A percentile compares a stretch with the other conserved stretches of the same genome.
phyloP scores from a whole-genome alignment of 441 rosid genomes.

The Pelargonium myrrhifolium region DNA sequence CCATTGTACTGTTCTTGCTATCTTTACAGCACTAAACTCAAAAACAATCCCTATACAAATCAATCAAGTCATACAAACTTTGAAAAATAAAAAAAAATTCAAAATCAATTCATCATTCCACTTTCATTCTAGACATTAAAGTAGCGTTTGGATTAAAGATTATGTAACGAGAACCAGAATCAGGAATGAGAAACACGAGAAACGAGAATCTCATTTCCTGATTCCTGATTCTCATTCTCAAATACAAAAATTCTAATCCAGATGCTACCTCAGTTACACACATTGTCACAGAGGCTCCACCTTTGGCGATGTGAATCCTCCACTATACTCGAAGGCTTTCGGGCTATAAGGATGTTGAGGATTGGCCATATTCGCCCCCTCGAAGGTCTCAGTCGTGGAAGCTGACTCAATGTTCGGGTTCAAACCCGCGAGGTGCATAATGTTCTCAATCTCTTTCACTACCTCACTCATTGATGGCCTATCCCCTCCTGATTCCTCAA shows the following conservation, averaged over 20 bases:
- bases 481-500: constrained; percentile 47
- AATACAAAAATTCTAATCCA: too few species aligned
- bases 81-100: too few species aligned
- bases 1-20: neutral
- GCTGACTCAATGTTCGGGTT: constrained; percentile 42
- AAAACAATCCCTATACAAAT: neutral
- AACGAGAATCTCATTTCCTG: too few species aligned
- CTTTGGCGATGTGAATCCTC: constrained; percentile 27
- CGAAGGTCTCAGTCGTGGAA: constrained; percentile 40
- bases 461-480: constrained; percentile 73
- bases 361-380: constrained; percentile 24
- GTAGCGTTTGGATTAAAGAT: too few species aligned
- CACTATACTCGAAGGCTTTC: constrained; percentile 34
- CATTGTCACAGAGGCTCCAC: constrained; percentile 27
- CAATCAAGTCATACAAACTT: neutral
- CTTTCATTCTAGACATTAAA: too few species aligned
- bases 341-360: constrained; percentile 31
- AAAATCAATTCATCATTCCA: too few species aligned
- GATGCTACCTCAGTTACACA: too few species aligned
- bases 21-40: neutral
- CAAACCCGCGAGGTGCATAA: constrained; percentile 54
- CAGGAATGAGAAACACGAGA: too few species aligned
- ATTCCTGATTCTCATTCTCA: too few species aligned
- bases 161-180: too few species aligned
- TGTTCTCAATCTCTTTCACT: constrained; percentile 65